Conservation (phyloP, 2,329 filamentous ascomycete genomes). For the Calonectria crousiana region DNA sequence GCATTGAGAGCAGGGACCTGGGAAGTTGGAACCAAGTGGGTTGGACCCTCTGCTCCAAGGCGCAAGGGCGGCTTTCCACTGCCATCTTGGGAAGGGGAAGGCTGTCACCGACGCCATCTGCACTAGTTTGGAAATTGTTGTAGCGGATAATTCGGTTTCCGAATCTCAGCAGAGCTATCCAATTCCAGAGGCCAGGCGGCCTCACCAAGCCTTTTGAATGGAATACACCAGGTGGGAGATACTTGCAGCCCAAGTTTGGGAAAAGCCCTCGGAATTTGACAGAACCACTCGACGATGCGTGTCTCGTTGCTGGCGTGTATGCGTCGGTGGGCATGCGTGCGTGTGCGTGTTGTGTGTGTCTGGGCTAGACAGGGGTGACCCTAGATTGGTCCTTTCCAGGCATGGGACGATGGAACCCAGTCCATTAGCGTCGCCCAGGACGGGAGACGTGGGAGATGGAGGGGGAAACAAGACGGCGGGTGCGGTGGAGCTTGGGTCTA, state of each 20-base stretch:
- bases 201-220: not conserved
- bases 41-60: constrained; percentile 19
- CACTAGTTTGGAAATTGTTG: not conserved
- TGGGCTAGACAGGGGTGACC: constrained; percentile 44
- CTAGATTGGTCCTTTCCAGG: constrained; percentile 40
- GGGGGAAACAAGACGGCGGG: constrained; percentile 26
- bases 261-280: not conserved
- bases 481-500: constrained; percentile 25
- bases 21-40: constrained; percentile 19
- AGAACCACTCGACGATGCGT: constrained; percentile 3
- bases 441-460: constrained; percentile 26
- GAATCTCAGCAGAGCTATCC: not conserved
- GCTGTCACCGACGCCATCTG: not conserved
- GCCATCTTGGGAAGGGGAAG: not conserved
- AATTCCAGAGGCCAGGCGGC: not conserved
- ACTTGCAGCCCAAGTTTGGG: not conserved
- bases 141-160: not conserved
- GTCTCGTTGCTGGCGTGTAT: constrained; percentile 8
- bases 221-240: not conserved
- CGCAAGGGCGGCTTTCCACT: constrained; percentile 1
- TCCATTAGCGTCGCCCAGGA: constrained; percentile 13
- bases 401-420: constrained; percentile 27
- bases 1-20: constrained; percentile 23
- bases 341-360: constrained; percentile 33
- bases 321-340: constrained; percentile 12